Conservation (phyloP, 129 eudicot genomes). For the carrot (Daucus carota) region DNA sequence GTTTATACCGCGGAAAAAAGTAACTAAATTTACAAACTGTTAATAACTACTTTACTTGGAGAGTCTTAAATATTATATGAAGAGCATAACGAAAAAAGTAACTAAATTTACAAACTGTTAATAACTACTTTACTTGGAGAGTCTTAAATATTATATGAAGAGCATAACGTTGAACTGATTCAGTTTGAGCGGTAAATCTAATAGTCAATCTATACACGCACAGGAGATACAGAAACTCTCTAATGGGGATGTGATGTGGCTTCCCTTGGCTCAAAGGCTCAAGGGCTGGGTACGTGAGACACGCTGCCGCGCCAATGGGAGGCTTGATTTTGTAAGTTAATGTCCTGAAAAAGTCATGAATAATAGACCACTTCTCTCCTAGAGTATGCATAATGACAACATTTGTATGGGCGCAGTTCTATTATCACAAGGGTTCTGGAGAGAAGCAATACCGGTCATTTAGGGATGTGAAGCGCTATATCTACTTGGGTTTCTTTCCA, state of each 20-base stretch:
- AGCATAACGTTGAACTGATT: not conserved
- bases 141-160: not conserved
- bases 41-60: too few relatives aligned
- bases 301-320: not conserved
- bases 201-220: not conserved
- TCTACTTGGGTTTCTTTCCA: conserved; percentile 4
- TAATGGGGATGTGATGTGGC: not conserved
- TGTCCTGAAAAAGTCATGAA: too few relatives aligned
- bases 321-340: conserved; percentile 1
- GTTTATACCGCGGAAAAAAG: not conserved
- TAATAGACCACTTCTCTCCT: too few relatives aligned
- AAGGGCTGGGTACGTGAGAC: not conserved
- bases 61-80: not conserved
- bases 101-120: not conserved
- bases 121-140: too few relatives aligned
- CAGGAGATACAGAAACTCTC: not conserved
- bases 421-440: conserved; percentile 3
- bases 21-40: not conserved
- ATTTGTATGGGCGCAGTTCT: not conserved
- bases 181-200: not conserved
- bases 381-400: not conserved
- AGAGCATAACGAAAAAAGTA: not conserved
- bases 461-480: conserved; percentile 3
- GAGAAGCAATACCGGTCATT: not conserved
- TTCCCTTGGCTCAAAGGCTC: not conserved